Conservation (phyloP, 2,329 filamentous ascomycete genomes). For the Aspergillus jensenii region DNA sequence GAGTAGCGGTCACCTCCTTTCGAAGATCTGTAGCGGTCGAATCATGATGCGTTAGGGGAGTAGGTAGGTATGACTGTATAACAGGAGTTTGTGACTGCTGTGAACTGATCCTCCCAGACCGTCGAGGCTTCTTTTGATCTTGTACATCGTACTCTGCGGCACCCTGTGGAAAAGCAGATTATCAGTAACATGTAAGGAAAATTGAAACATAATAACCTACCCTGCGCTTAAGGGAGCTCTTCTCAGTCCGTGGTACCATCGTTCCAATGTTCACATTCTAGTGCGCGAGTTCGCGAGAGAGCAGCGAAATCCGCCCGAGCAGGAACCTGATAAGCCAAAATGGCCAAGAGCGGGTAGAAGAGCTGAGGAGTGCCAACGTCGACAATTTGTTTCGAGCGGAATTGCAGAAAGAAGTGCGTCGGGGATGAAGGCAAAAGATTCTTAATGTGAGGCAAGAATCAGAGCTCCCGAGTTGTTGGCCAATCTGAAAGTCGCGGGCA, state of each 20-base stretch:
- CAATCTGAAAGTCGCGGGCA: neutral
- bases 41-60: constrained; percentile 71
- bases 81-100: constrained; percentile 58
- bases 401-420: neutral
- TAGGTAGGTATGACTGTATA: constrained; percentile 71
- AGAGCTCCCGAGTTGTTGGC: neutral
- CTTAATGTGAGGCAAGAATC: neutral
- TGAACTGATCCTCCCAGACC: constrained; percentile 70
- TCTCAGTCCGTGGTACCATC: constrained; percentile 59
- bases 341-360: neutral
- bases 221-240: constrained; percentile 81
- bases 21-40: constrained; percentile 60
- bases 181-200: constrained; percentile 18
- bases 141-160: constrained; percentile 61
- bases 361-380: neutral
- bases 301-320: neutral
- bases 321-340: neutral
- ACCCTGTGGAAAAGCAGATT: constrained; percentile 51
- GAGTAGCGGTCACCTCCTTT: constrained; percentile 72
- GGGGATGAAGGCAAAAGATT: neutral
- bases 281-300: neutral
- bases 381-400: neutral
- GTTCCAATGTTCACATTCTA: constrained; percentile 9
- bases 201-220: constrained; percentile 47
- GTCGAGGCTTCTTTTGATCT: constrained; percentile 80